Conservation (phyloP, 768 basidiomycete species). For the Trichaptum fuscoviolaceum region DNA sequence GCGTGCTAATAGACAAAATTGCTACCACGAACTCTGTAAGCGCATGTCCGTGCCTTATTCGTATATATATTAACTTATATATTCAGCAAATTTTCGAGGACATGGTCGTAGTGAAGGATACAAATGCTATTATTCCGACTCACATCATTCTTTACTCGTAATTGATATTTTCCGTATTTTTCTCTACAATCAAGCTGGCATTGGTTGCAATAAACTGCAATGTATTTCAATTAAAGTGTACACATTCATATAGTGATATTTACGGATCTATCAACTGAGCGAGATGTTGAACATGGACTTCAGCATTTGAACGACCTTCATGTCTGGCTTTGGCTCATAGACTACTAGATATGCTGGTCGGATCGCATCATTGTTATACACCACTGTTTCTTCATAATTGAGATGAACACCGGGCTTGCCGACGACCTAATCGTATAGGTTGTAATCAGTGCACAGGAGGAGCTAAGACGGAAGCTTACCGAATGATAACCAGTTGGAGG, state of each 20-base stretch:
- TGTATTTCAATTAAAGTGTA: neutral
- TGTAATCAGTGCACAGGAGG: slow-evolving; percentile 4
- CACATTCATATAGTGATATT: neutral
- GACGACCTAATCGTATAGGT: slow-evolving; percentile 36
- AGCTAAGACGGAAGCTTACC: slow-evolving; percentile 25
- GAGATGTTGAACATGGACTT: neutral
- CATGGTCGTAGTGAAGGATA: slow-evolving; percentile 45
- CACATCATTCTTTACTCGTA: slow-evolving; percentile 56
- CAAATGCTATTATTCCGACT: slow-evolving; percentile 54
- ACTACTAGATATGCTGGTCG: slow-evolving; percentile 66
- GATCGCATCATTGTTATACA: slow-evolving; percentile 68
- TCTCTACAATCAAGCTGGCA: neutral
- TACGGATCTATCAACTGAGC: neutral
- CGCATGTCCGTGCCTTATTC: slow-evolving; percentile 4
- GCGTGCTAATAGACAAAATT: slow-evolving; percentile 37
- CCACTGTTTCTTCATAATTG: slow-evolving; percentile 68
- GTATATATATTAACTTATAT: slow-evolving; percentile 16
- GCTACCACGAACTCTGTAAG: slow-evolving; percentile 15
- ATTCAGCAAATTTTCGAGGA: slow-evolving; percentile 41
- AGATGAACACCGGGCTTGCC: slow-evolving; percentile 61
- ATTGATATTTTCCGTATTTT: slow-evolving; percentile 8
- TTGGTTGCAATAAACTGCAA: neutral
- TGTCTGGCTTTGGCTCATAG: slow-evolving; percentile 37
- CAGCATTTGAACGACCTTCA: neutral
- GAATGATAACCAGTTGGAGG: slow-evolving; percentile 60